These are phyloP conservation scores for Wallacemonas sp. DNA, from an alignment of 208 protist species.

Conservation along the genomic window DNA sequence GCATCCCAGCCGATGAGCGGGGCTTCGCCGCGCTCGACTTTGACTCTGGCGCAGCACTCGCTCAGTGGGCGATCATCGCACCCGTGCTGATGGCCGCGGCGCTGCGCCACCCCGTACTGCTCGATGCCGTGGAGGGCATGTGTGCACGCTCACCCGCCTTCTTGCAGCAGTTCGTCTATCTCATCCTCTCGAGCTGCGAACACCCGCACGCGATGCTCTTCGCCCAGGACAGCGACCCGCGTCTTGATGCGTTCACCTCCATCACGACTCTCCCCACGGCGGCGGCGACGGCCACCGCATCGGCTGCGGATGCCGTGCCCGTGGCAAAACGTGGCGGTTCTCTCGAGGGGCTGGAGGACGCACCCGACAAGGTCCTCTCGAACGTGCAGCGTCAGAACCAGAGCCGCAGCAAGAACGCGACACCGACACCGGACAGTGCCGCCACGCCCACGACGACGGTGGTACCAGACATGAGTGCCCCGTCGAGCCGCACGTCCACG, in stretches of 20 bases:
- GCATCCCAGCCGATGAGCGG: background rate
- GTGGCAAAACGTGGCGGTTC: too few relatives aligned
- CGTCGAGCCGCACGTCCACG: background rate
- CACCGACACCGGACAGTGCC: too few relatives aligned
- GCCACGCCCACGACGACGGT: background rate
- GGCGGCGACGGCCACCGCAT: too few relatives aligned
- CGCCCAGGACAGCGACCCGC: background rate
- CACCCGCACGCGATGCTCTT: conserved; percentile 40
- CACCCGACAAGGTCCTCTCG: too few relatives aligned
- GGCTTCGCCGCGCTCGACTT: conserved; percentile 70
- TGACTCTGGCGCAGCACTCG: conserved; percentile 40
- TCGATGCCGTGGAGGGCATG: conserved; percentile 63
- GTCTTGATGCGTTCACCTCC: too few relatives aligned
- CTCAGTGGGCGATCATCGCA: conserved; percentile 61
- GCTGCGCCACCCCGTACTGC: conserved; percentile 36
- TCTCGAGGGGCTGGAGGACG: too few relatives aligned
- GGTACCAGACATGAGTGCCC: background rate
- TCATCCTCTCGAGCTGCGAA: conserved; percentile 68
- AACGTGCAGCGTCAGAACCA: too few relatives aligned
- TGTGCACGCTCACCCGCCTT: conserved; percentile 59
- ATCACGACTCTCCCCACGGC: too few relatives aligned
- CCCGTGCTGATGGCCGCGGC: conserved; percentile 59
- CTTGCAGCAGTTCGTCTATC: conserved; percentile 72
- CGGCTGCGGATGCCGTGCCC: too few relatives aligned
- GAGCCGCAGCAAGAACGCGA: background rate